Evolutionary conservation across 768 basidiomycete genomes (phyloP), one percentile per base, ranked within the genome.

Genomic region (Termitomyces sp.): DNA sequence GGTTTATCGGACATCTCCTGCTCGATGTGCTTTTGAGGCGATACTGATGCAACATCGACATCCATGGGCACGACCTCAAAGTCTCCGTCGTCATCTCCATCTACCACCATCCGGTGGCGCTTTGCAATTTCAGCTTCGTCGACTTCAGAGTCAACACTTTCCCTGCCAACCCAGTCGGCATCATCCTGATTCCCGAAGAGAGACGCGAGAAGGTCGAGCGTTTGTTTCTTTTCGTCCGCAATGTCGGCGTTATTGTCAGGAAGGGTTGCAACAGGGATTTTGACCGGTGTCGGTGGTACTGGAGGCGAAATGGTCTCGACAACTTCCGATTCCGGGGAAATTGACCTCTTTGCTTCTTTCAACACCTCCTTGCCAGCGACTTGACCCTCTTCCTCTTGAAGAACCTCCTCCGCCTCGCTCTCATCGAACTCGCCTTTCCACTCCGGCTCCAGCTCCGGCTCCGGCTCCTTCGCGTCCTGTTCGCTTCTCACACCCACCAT

Each of bases 101-200:
- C 50, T 15, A 60, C 62, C 15, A 63, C 67, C 60, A 68, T 70
- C 21, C 66, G 62, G 47, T 60, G 54, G 26, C 54, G 54, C 19
- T 51, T 59, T 11, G 54, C 50, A 51, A 62, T 49, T 28, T 60
- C 53, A 8, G 48, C 40, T 54, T 74, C 73, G 51, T 84, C 84
- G 41, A 83, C 68, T 28, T 84, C 86, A 1, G 82, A 84, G 3
- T 71, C 80, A 3, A 82, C 68, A 57, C 78, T 82, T 65, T 88
- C 87, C 23, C 68, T 67, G 6, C 80, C 85, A 3, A 75, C 76
- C 88, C 88, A 89, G 7, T 84, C 78, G 5, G 75, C 75, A 12
- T 74, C 73, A 6, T 73, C 71, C 8, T 63, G 61, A 17, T 69
- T 71, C 1, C 75, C 82, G 48, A 88, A 87, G 37, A 89, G 68